Conservation (phyloP, 2,329 filamentous ascomycete genomes). For the Basipetospora chlamydospora region DNA sequence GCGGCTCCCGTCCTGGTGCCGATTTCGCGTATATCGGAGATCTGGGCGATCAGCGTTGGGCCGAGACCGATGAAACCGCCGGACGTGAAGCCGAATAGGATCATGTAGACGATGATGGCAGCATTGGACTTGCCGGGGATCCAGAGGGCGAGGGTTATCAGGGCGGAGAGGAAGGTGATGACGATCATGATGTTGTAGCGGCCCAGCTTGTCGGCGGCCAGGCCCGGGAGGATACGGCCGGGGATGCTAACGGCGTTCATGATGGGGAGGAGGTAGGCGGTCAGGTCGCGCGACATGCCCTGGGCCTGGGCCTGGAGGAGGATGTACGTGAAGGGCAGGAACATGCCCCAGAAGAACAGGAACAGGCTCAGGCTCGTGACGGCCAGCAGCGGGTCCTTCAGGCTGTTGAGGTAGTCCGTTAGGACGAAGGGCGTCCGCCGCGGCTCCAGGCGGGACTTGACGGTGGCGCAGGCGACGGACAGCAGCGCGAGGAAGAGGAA, state of each 20-base stretch:
- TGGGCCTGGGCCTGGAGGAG: slow-evolving; percentile 29
- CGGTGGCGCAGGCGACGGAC: slow-evolving; percentile 19
- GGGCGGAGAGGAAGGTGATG: slow-evolving; percentile 32
- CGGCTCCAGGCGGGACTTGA: slow-evolving; percentile 28
- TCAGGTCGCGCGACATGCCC: slow-evolving; percentile 24
- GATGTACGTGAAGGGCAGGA: slow-evolving; percentile 39
- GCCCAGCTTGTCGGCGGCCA: slow-evolving; percentile 29
- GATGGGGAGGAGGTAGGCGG: slow-evolving; percentile 37
- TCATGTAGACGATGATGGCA: slow-evolving; percentile 47
- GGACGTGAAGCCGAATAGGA: slow-evolving; percentile 55
- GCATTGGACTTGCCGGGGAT: slow-evolving; percentile 33
- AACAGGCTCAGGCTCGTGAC: slow-evolving; percentile 31
- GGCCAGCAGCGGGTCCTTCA: slow-evolving; percentile 29
- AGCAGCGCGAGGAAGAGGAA: slow-evolving; percentile 29
- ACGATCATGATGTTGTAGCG: slow-evolving; percentile 35
- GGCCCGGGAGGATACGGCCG: slow-evolving; percentile 36
- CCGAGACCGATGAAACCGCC: slow-evolving; percentile 51
- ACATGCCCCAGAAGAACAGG: slow-evolving; percentile 41
- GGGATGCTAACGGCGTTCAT: slow-evolving; percentile 40
- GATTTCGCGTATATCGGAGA: slow-evolving; percentile 54
- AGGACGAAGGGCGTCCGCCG: slow-evolving; percentile 29
- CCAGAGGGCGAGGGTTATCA: slow-evolving; percentile 33
- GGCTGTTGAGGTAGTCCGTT: slow-evolving; percentile 28
- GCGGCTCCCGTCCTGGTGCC: slow-evolving; percentile 52
- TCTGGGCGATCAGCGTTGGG: slow-evolving; percentile 53